Evolutionary conservation across 2,329 filamentous ascomycete species (phyloP), one percentile per base, ranked within the genome.

Genomic region (Pleomassaria siparia): DNA sequence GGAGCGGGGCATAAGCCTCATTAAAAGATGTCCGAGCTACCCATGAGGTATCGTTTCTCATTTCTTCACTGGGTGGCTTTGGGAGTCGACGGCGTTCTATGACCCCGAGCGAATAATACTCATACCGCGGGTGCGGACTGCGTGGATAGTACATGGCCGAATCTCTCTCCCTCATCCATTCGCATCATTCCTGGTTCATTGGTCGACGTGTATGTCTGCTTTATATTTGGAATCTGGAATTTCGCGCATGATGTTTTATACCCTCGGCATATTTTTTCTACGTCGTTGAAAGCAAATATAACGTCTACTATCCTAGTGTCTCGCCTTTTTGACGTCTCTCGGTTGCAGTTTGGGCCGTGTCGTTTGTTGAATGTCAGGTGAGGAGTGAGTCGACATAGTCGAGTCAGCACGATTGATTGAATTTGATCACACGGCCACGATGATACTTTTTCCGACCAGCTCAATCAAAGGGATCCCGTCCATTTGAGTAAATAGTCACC

Each of bases 1-100:
- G n/a, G 6, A 51, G 63, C 16, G 58, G 56, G 28, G 50, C 51
- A 15, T 60, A 43, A 44, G 33, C n/a, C n/a, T 30, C 30, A 4
- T 25, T 16, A 16, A 28, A 6, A 42, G 15, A 21, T 8, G 5
- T 28, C 16, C 16, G 10, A 10, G 9, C 15, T 15, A 22, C 21
- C 37, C 20, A 24, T 32, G n/a, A 15, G 29, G 29, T 32, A 11
- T 9, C 29, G 29, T n/a, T n/a, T 39, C 20, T 11, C 33, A 18
- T 15, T 30, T 21, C 25, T 8, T 8, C 12, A 12, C 25, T 16
- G 35, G n/a, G n/a, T n/a, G n/a, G n/a, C n/a, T n/a, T n/a, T n/a
- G n/a, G n/a, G n/a, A n/a, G n/a, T n/a, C n/a, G n/a, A n/a, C n/a
- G n/a, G n/a, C n/a, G n/a, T n/a, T n/a, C n/a, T n/a, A n/a, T n/a